phyloP scores from a whole-genome alignment of 805 yeast species.

The Ogataea sp. region DNA sequence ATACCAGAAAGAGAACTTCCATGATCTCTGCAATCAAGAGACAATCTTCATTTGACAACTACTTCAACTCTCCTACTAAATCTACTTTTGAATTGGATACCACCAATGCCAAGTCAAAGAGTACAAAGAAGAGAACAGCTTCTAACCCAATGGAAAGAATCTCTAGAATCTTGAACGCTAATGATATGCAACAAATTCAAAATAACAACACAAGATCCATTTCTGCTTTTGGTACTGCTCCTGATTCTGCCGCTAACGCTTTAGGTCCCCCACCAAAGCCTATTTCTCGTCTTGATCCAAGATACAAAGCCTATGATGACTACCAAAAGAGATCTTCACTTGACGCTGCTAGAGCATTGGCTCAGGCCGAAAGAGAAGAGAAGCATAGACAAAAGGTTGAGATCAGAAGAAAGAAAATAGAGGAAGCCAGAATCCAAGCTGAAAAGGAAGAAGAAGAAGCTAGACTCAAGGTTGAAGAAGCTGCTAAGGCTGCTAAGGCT shows the following conservation, averaged over 20 bases:
- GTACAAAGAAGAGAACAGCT: constrained; percentile 19
- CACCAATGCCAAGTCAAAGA: not conserved
- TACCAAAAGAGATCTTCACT: constrained; percentile 33
- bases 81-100: not conserved
- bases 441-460: constrained; percentile 1
- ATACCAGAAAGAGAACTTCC: constrained; percentile 10
- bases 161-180: constrained; percentile 32
- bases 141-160: constrained; percentile 25
- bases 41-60: constrained; percentile 13
- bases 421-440: constrained; percentile 2
- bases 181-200: constrained; percentile 29
- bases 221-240: constrained; percentile 21
- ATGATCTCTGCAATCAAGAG: constrained; percentile 12
- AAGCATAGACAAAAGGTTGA: constrained; percentile 13
- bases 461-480: not conserved
- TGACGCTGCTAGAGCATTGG: constrained; percentile 29
- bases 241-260: constrained; percentile 24
- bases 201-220: constrained; percentile 35
- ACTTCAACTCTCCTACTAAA: constrained; percentile 3
- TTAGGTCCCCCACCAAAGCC: constrained; percentile 41
- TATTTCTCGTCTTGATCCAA: constrained; percentile 48
- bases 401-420: constrained; percentile 4
- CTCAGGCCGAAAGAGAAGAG: constrained; percentile 20
- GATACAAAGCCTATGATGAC: constrained; percentile 42
- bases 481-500: too few relatives aligned